Conservation (phyloP, 2,329 filamentous ascomycete genomes). For the Epichloe elymi region DNA sequence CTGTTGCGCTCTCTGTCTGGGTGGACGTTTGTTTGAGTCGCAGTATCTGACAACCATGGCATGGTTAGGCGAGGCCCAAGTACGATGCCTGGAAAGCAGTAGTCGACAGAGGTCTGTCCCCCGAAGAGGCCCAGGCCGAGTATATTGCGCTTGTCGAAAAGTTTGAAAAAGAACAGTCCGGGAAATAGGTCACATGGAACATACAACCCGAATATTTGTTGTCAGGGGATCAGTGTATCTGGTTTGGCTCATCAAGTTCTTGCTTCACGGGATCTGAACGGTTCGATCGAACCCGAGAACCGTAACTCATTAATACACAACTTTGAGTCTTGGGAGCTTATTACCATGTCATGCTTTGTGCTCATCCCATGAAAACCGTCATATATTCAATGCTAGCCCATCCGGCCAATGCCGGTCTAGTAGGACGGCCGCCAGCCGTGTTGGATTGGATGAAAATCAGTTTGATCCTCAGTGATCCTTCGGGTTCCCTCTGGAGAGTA, state of each 20-base stretch:
- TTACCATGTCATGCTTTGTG: no score
- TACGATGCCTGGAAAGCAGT: constrained; percentile 25
- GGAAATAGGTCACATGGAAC: no score
- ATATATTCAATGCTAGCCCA: background rate
- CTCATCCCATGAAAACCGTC: background rate
- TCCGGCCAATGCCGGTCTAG: background rate
- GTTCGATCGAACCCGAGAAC: no score
- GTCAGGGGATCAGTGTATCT: no score
- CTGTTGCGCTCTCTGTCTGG: no score
- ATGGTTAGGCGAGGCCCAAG: background rate
- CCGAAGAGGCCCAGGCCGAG: constrained; percentile 57
- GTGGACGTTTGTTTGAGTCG: background rate
- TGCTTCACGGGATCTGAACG: no score
- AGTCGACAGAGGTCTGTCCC: constrained; percentile 47
- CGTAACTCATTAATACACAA: no score
- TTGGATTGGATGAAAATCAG: background rate
- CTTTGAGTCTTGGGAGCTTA: no score
- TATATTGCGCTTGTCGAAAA: constrained; percentile 63
- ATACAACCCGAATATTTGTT: no score
- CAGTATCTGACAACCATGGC: background rate
- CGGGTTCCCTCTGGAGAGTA: background rate
- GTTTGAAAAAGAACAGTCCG: constrained; percentile 41
- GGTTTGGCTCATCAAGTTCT: no score
- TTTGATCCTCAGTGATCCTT: no score
- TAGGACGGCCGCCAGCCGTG: background rate